Percentiles rank a stretch among this genome's conserved stretches.
phyloP scores from a whole-genome alignment of 2,329 filamentous ascomycete species.

The Neofusicoccum parvum region DNA sequence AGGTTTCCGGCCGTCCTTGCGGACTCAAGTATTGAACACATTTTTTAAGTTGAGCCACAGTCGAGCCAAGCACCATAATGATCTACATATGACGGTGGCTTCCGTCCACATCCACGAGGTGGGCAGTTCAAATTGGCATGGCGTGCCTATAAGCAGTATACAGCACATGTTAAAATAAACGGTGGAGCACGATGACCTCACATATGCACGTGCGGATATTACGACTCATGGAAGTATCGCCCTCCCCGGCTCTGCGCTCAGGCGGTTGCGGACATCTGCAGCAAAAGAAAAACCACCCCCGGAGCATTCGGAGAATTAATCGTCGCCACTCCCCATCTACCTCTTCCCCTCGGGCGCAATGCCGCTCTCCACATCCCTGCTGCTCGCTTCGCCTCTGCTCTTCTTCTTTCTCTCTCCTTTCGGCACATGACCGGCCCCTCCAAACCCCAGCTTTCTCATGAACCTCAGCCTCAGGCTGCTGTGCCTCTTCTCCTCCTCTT shows the following conservation, averaged over 20 bases:
- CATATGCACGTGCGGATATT: not conserved
- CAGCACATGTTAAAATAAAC: too few relatives aligned
- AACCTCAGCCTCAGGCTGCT: conserved; percentile 31
- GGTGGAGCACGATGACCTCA: too few relatives aligned
- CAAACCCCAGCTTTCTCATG: conserved; percentile 34
- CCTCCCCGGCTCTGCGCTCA: not conserved
- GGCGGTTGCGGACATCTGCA: not conserved
- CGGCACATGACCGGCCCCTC: conserved; percentile 25
- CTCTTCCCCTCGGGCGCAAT: conserved; percentile 37
- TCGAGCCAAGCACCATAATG: too few relatives aligned
- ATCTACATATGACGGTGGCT: too few relatives aligned
- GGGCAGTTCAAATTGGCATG: too few relatives aligned
- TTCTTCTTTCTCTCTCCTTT: conserved; percentile 25
- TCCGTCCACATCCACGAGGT: too few relatives aligned
- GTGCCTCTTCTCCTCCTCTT: conserved; percentile 39
- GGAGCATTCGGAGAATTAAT: not conserved
- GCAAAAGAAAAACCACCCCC: not conserved
- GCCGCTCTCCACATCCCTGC: conserved; percentile 36
- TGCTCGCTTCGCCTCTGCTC: conserved; percentile 1
- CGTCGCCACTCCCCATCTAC: not conserved
- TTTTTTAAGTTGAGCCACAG: too few relatives aligned
- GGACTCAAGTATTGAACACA: too few relatives aligned
- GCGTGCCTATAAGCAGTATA: too few relatives aligned
- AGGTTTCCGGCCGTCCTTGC: too few relatives aligned
- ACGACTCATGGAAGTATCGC: not conserved